Percentiles rank a stretch among this genome's conserved stretches.
Conservation (phyloP, 495 filamentous ascomycete genomes). For the Annulohypoxylon stygium region DNA sequence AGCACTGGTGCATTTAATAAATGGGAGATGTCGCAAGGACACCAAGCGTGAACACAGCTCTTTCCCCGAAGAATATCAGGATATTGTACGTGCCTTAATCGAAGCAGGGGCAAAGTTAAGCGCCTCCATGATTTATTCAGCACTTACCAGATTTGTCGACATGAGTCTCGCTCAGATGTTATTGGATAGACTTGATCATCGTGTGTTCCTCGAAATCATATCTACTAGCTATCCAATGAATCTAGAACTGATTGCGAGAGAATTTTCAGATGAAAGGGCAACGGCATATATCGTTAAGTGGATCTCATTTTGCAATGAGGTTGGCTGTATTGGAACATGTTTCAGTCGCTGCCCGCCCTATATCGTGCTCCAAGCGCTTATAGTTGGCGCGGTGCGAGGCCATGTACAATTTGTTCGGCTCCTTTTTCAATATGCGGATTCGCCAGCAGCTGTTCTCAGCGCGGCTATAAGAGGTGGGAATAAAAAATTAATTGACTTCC, state of each 20-base stretch:
- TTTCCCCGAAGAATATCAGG: slow-evolving; percentile 16
- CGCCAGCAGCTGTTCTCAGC: slow-evolving; percentile 9
- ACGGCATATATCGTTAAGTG: slow-evolving; percentile 12
- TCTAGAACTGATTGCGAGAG: not conserved
- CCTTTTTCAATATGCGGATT: slow-evolving; percentile 8
- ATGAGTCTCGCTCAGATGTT: slow-evolving; percentile 29
- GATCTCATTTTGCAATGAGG: slow-evolving; percentile 20
- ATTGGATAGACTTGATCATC: not conserved
- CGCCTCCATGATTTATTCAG: not conserved
- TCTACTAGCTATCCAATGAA: too few relatives aligned
- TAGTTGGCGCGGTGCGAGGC: slow-evolving; percentile 17
- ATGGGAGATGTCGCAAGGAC: not conserved
- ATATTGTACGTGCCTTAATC: slow-evolving; percentile 20
- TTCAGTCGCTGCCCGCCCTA: too few relatives aligned
- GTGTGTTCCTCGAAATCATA: too few relatives aligned
- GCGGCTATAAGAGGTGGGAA: slow-evolving; percentile 31
- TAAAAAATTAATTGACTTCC: slow-evolving; percentile 21
- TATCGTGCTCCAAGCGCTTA: not conserved
- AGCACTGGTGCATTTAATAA: not conserved
- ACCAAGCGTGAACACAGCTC: not conserved
- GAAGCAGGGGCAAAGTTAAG: slow-evolving; percentile 6
- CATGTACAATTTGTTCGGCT: slow-evolving; percentile 18
- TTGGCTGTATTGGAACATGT: not conserved
- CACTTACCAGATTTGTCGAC: slow-evolving; percentile 5
- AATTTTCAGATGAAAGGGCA: slow-evolving; percentile 15